Evolutionary conservation across 768 basidiomycete species (phyloP).

Genomic region (Naganishia vishniacii): DNA sequence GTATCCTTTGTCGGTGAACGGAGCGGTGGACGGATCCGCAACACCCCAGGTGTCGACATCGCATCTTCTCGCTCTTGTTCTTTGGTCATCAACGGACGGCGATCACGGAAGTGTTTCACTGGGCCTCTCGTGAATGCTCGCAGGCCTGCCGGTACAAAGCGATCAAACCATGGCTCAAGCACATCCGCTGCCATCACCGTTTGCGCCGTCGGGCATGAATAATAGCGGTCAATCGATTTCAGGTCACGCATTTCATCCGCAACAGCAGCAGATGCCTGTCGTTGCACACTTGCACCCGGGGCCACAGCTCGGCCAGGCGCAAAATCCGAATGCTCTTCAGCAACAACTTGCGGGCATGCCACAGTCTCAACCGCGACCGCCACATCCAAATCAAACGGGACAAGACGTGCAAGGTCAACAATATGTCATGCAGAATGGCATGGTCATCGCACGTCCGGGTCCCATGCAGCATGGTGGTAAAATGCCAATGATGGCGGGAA

Average conservation of each 20-base stretch:
- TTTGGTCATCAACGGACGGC: conserved; percentile 6
- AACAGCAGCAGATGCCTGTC: conserved; percentile 1
- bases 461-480: background rate
- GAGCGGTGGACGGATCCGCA: background rate
- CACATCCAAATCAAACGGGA: background rate
- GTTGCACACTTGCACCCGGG: background rate
- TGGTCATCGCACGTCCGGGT: background rate
- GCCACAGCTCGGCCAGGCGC: conserved; percentile 1
- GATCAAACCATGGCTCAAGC: background rate
- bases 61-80: background rate
- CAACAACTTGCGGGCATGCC: background rate
- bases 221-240: background rate
- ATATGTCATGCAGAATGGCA: background rate
- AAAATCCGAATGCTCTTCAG: background rate
- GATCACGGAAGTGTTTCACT: background rate
- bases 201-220: background rate
- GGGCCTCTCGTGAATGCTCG: conserved; percentile 10
- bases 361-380: background rate
- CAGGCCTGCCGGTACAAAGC: background rate
- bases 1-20: background rate
- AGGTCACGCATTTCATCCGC: conserved; percentile 7
- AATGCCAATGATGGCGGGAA: background rate
- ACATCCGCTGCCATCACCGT: background rate
- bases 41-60: background rate
- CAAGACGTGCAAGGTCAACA: background rate